phyloP scores from a whole-genome alignment of 257 asterid species.

The Scutellaria galericulata region DNA sequence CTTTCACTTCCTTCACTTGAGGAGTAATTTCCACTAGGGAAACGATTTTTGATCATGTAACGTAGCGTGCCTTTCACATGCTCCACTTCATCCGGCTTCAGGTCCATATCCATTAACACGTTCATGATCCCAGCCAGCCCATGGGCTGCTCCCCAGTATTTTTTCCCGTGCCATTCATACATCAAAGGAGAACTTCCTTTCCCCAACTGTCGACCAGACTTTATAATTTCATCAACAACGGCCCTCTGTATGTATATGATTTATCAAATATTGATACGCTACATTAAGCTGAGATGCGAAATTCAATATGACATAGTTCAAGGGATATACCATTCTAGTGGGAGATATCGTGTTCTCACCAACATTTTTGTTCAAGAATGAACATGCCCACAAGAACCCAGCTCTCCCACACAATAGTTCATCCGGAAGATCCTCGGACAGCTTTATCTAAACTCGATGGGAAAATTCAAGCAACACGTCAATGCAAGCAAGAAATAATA shows the following conservation, averaged over 20 bases:
- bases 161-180: conserved; percentile 86
- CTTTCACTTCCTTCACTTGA: conserved; percentile 76
- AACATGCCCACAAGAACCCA: conserved; percentile 84
- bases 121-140: conserved; percentile 83
- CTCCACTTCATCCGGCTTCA: conserved; percentile 70
- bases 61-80: conserved; percentile 66
- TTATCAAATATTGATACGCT: conserved; percentile 11
- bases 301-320: conserved; percentile 12
- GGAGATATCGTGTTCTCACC: conserved; percentile 61
- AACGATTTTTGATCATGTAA: conserved; percentile 72
- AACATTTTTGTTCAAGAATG: conserved; percentile 65
- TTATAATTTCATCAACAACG: conserved; percentile 61
- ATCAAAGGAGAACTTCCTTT: conserved; percentile 65
- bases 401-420: conserved; percentile 78
- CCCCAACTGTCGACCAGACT: conserved; percentile 60
- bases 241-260: conserved; percentile 47
- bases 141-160: conserved; percentile 91
- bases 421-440: conserved; percentile 62
- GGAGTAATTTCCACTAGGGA: conserved; percentile 78
- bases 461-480: not conserved
- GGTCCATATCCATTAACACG: conserved; percentile 73
- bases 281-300: conserved; percentile 27
- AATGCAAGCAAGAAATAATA: not conserved
- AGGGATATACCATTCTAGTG: conserved; percentile 53
- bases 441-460: conserved; percentile 55